A percentile compares a stretch with the other conserved stretches of the same genome.
Evolutionary conservation across 1,284 basidiomycete genomes (phyloP).

Genomic region (Ceratobasidium sp.): DNA sequence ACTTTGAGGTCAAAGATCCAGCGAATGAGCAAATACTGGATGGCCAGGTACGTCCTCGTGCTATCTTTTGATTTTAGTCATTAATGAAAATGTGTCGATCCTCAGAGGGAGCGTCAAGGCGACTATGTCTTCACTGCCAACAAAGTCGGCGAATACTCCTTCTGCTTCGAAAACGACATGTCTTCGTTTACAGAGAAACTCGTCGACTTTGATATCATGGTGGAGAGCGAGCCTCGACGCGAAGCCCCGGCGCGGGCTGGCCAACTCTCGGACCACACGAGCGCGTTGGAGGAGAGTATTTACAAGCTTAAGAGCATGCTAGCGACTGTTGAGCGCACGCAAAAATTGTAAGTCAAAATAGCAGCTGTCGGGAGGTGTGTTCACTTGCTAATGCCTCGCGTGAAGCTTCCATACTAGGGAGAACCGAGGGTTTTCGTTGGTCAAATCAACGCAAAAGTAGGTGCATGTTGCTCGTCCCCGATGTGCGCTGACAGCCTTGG

Average conservation of each 20-base stretch:
- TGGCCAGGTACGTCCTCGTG: conserved; percentile 58
- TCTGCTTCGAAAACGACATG: conserved; percentile 99
- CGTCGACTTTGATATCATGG: conserved; percentile 97
- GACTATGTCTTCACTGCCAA: conserved; percentile 98
- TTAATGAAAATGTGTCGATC: conserved; percentile 10
- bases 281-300: conserved; percentile 90
- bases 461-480: conserved; percentile 54
- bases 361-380: neutral
- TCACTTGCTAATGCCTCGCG: conserved; percentile 14
- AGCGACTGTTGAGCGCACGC: conserved; percentile 86
- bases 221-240: conserved; percentile 91
- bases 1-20: conserved; percentile 93
- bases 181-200: conserved; percentile 90
- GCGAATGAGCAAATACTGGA: conserved; percentile 86
- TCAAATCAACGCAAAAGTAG: conserved; percentile 81
- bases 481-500: conserved; percentile 51
- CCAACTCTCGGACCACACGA: conserved; percentile 90
- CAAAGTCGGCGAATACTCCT: conserved; percentile 92
- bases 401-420: conserved; percentile 82
- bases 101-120: conserved; percentile 86
- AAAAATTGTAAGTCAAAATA: conserved; percentile 78
- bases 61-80: neutral
- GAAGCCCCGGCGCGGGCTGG: conserved; percentile 82
- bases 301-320: conserved; percentile 88
- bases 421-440: conserved; percentile 81